These are phyloP conservation scores for Bauhinia variegata DNA, from an alignment of 306 rosid genomes.

Conservation along the genomic window DNA sequence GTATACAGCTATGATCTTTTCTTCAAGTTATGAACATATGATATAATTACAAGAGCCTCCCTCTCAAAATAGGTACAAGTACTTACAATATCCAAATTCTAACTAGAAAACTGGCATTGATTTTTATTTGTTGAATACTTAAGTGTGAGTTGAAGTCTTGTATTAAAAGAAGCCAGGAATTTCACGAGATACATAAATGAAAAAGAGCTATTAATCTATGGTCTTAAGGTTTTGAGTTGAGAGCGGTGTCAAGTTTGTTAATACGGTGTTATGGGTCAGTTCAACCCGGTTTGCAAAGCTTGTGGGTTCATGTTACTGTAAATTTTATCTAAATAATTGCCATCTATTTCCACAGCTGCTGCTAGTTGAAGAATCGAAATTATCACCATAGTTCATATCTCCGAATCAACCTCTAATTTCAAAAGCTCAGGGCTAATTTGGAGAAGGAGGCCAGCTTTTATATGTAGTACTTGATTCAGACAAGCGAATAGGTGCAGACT, in stretches of 20 bases:
- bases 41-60: neutral
- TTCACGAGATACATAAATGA: too few species aligned
- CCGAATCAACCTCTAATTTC: neutral
- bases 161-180: too few species aligned
- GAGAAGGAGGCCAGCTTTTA: neutral
- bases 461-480: conserved; percentile 32
- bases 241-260: too few species aligned
- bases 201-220: too few species aligned
- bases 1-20: too few species aligned
- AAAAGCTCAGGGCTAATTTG: neutral
- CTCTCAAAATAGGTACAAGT: neutral
- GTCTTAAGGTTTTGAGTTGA: too few species aligned
- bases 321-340: neutral
- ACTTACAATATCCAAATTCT: neutral
- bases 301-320: too few species aligned
- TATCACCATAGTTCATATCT: neutral
- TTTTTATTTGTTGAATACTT: too few species aligned
- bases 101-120: too few species aligned
- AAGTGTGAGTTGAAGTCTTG: too few species aligned
- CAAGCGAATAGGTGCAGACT: conserved; percentile 9
- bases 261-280: too few species aligned
- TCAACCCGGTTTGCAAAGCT: too few species aligned
- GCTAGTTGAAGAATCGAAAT: neutral
- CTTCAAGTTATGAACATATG: neutral
- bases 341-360: neutral